These are phyloP conservation scores for Aspergillus steynii DNA, from an alignment of 495 filamentous ascomycete species.

Conservation along the genomic window DNA sequence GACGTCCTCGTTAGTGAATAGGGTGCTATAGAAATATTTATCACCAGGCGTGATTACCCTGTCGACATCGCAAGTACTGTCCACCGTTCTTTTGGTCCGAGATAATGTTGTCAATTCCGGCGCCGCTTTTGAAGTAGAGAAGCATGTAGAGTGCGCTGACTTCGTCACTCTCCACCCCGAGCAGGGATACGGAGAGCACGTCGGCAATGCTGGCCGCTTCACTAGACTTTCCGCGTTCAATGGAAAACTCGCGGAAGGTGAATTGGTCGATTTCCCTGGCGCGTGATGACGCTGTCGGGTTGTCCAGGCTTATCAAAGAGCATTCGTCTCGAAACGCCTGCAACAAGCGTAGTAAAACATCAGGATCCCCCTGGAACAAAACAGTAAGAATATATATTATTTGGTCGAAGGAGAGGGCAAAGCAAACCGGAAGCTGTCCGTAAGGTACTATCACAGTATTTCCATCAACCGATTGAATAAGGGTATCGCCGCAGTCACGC, in stretches of 20 bases:
- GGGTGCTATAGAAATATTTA: slow-evolving; percentile 8
- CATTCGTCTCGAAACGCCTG: too few relatives aligned
- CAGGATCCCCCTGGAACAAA: too few relatives aligned
- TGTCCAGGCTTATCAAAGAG: too few relatives aligned
- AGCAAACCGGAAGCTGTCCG: not conserved
- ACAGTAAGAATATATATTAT: too few relatives aligned
- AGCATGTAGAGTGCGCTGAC: slow-evolving; percentile 48
- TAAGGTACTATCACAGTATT: not conserved
- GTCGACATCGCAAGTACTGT: slow-evolving; percentile 38
- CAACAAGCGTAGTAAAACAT: too few relatives aligned
- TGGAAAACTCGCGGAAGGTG: slow-evolving; percentile 4
- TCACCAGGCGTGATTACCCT: slow-evolving; percentile 12
- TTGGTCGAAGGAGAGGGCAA: not conserved
- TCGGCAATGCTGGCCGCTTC: not conserved
- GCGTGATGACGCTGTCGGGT: too few relatives aligned
- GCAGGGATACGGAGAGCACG: slow-evolving; percentile 26
- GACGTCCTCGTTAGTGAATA: not conserved
- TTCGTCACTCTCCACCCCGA: slow-evolving; percentile 41
- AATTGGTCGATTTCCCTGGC: too few relatives aligned
- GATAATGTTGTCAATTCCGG: slow-evolving; percentile 39
- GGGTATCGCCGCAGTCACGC: slow-evolving; percentile 24
- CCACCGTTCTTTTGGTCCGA: slow-evolving; percentile 47
- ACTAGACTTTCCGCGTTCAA: slow-evolving; percentile 8
- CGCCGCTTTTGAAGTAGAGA: slow-evolving; percentile 45
- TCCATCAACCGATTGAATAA: not conserved